A percentile compares a stretch with the other conserved stretches of the same genome.
phyloP scores from a whole-genome alignment of 192 early-diverging fungal genomes.

The Dimargaris xerosporica region DNA sequence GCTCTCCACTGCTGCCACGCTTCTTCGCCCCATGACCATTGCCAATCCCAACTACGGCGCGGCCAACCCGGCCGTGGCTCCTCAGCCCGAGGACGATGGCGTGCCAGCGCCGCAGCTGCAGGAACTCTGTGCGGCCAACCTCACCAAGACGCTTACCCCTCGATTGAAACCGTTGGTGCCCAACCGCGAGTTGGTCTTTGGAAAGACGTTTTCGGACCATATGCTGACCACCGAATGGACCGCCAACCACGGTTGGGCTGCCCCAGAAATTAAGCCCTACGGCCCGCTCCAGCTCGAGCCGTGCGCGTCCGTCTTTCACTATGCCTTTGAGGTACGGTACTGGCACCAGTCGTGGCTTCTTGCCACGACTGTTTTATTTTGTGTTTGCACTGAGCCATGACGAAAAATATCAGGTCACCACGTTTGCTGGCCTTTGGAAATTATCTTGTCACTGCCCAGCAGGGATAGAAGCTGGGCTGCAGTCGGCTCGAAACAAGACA shows the following conservation, averaged over 20 bases:
- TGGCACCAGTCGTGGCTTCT: too few species aligned
- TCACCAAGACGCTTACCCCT: conserved; percentile 22
- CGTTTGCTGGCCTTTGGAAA: too few species aligned
- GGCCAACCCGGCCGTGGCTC: conserved; percentile 5
- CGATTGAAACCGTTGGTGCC: conserved; percentile 19
- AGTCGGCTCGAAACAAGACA: too few species aligned
- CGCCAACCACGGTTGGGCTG: conserved; percentile 49
- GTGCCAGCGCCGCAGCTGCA: background rate
- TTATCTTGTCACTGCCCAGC: too few species aligned
- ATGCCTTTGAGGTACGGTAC: conserved; percentile 49
- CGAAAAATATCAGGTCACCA: too few species aligned
- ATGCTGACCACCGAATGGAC: conserved; percentile 85
- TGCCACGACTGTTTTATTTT: too few species aligned
- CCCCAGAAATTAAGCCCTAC: conserved; percentile 78
- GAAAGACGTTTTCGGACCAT: conserved; percentile 85
- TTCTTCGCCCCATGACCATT: conserved; percentile 6
- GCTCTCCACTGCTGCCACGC: background rate
- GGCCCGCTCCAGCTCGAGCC: conserved; percentile 69
- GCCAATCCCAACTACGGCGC: background rate
- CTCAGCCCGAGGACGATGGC: background rate
- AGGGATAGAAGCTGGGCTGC: too few species aligned
- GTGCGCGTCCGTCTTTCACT: conserved; percentile 82
- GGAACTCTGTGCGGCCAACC: conserved; percentile 5
- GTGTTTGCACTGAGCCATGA: too few species aligned
- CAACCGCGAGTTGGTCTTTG: conserved; percentile 51